Conservation (phyloP, 176 grass and related monocot species). For the Tuctoria greenei region DNA sequence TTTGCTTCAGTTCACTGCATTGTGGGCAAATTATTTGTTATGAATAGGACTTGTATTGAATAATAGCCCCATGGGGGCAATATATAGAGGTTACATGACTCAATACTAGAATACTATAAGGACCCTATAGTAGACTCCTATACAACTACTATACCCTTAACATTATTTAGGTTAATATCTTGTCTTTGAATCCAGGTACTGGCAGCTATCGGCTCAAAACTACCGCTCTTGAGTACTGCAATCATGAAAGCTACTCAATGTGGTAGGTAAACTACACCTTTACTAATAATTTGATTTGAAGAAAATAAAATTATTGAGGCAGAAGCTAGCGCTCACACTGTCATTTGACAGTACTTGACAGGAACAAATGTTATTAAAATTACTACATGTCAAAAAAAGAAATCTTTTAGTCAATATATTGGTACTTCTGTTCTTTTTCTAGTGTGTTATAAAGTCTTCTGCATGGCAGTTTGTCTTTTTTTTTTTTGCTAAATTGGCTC, state of each 20-base stretch:
- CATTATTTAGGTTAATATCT: constrained; percentile 21
- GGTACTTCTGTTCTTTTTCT: neutral
- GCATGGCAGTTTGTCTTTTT: neutral
- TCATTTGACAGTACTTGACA: neutral
- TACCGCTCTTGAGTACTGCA: constrained; percentile 70
- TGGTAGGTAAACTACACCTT: constrained; percentile 50
- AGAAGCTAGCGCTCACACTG: neutral
- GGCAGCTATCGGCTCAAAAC: constrained; percentile 75
- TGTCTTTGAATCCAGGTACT: constrained; percentile 48
- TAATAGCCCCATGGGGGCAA: too few relatives aligned
- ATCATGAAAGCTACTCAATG: constrained; percentile 76
- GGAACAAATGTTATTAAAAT: neutral
- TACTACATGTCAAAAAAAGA: neutral
- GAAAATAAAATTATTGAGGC: constrained; percentile 5
- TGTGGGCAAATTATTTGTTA: too few relatives aligned
- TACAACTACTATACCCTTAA: too few relatives aligned
- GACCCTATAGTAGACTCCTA: too few relatives aligned
- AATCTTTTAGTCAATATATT: neutral
- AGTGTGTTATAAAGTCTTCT: neutral
- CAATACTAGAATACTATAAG: too few relatives aligned
- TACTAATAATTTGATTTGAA: neutral
- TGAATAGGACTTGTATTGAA: too few relatives aligned
- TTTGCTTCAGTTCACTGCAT: constrained; percentile 3
- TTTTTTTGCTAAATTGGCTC: neutral
- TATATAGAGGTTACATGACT: too few relatives aligned